These are phyloP conservation scores for Aureobasidium leucospermi DNA, from an alignment of 2,329 filamentous ascomycete species.

Conservation along the genomic window DNA sequence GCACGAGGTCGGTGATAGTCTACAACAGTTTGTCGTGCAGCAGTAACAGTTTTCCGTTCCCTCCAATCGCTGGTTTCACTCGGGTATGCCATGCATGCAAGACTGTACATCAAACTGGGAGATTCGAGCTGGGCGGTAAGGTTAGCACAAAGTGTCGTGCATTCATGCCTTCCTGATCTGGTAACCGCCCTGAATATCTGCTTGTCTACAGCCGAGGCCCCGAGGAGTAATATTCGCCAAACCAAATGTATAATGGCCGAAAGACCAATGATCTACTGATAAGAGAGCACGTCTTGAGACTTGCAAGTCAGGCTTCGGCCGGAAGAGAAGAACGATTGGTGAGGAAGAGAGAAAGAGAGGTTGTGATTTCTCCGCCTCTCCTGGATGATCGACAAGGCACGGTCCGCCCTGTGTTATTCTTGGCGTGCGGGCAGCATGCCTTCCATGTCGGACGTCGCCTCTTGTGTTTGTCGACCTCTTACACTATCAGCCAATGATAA, in stretches of 20 bases:
- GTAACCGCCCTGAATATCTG: slow-evolving; percentile 4
- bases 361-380: not conserved
- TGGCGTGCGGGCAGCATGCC: not conserved
- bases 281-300: not conserved
- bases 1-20: not conserved
- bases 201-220: not conserved
- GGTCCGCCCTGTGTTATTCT: slow-evolving; percentile 2
- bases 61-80: not conserved
- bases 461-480: not conserved
- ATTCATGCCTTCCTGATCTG: slow-evolving; percentile 5
- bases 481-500: slow-evolving; percentile 11
- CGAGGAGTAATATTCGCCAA: not conserved
- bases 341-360: not conserved
- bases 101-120: not conserved
- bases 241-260: not conserved
- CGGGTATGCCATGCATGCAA: not conserved
- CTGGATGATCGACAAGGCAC: slow-evolving; percentile 4
- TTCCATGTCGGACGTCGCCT: slow-evolving; percentile 10
- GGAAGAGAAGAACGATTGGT: not conserved
- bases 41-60: not conserved
- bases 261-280: slow-evolving; percentile 6
- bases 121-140: not conserved
- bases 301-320: slow-evolving; percentile 1
- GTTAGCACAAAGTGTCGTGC: slow-evolving; percentile 8
- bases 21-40: not conserved